Percentiles rank a stretch among this genome's conserved stretches.
These are phyloP conservation scores for Trichophyton rubrum DNA, from an alignment of 2,329 filamentous ascomycete genomes.

Conservation along the genomic window DNA sequence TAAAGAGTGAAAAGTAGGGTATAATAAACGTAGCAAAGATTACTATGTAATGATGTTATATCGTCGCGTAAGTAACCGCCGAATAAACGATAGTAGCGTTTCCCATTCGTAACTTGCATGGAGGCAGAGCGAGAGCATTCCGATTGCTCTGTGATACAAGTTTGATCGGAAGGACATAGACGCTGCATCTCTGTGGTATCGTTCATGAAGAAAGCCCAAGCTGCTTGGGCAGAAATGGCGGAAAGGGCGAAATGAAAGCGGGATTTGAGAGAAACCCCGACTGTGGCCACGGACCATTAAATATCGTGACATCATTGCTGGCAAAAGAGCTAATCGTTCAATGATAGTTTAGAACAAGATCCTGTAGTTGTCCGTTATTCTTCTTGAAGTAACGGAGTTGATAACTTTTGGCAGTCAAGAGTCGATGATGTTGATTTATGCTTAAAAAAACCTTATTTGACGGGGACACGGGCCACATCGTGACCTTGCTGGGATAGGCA, in stretches of 20 bases:
- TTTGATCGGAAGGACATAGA: neutral
- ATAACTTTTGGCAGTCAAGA: no score
- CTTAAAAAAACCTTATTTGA: neutral
- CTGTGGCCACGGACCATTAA: neutral
- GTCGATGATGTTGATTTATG: neutral
- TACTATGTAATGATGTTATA: neutral
- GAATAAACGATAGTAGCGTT: neutral
- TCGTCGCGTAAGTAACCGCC: neutral
- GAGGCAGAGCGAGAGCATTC: neutral
- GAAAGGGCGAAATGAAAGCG: neutral
- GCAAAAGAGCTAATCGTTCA: neutral
- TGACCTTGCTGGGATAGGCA: neutral
- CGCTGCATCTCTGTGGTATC: neutral
- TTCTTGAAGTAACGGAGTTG: no score
- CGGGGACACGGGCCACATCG: neutral
- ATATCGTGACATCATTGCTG: neutral
- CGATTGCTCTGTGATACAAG: neutral
- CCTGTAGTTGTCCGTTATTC: neutral
- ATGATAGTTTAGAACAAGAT: neutral
- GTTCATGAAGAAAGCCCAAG: neutral
- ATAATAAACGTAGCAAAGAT: neutral
- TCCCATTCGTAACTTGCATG: neutral
- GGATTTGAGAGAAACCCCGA: neutral
- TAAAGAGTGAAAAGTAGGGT: neutral
- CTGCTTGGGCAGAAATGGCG: neutral